Percentiles rank a stretch among this genome's conserved stretches.
Conservation (phyloP, 2,329 filamentous ascomycete genomes). For the Penicillium freii region DNA sequence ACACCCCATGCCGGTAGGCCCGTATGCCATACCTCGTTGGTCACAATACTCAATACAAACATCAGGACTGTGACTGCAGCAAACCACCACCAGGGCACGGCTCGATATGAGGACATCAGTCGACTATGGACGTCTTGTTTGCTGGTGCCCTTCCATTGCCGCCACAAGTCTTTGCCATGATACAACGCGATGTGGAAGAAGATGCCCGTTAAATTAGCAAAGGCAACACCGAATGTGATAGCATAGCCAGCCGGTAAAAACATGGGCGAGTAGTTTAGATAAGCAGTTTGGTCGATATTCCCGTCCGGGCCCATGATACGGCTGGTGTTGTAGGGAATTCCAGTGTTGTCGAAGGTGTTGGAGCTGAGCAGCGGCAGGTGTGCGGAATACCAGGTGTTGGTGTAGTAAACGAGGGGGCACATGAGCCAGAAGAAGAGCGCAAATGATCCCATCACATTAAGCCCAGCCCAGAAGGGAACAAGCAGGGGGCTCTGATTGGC, state of each 20-base stretch:
- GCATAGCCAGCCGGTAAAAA: conserved; percentile 62
- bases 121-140: conserved; percentile 45
- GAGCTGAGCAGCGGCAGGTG: conserved; percentile 63
- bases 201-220: conserved; percentile 64
- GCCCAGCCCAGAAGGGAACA: conserved; percentile 55
- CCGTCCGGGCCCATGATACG: conserved; percentile 58
- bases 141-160: conserved; percentile 34
- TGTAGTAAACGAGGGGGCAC: conserved; percentile 46
- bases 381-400: conserved; percentile 57
- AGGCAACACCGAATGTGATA: conserved; percentile 59
- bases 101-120: conserved; percentile 42
- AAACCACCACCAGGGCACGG: conserved; percentile 51
- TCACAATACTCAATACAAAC: conserved; percentile 39
- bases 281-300: conserved; percentile 59
- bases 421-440: conserved; percentile 46
- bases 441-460: conserved; percentile 47
- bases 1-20: conserved; percentile 49
- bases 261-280: conserved; percentile 64
- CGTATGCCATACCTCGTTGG: conserved; percentile 46
- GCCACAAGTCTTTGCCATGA: conserved; percentile 38
- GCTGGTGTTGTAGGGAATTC: conserved; percentile 57
- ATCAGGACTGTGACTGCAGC: conserved; percentile 38
- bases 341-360: conserved; percentile 64
- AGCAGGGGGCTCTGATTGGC: conserved; percentile 67
- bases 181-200: conserved; percentile 41